Conservation (phyloP, 1,284 basidiomycete genomes). For the Heterobasidion occidentale region DNA sequence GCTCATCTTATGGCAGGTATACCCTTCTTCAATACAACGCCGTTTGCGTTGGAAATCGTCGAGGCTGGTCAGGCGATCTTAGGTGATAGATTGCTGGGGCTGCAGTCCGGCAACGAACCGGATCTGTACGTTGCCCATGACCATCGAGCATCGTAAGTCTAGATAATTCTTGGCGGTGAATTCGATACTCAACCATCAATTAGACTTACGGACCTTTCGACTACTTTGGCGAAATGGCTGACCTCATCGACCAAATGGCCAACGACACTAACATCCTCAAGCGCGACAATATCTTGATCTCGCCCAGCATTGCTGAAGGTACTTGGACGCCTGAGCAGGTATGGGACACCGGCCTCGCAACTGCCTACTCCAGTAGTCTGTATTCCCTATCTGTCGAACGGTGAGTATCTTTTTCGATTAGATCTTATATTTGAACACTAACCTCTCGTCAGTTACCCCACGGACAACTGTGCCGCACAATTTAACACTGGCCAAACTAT, state of each 20-base stretch:
- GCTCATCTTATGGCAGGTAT: slow-evolving; percentile 21
- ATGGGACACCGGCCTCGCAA: slow-evolving; percentile 52
- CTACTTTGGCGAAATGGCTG: slow-evolving; percentile 42
- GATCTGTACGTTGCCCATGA: slow-evolving; percentile 36
- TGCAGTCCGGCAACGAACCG: slow-evolving; percentile 49
- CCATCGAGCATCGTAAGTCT: slow-evolving; percentile 7
- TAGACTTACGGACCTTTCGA: slow-evolving; percentile 29
- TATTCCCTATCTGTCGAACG: slow-evolving; percentile 49
- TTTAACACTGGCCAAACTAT: slow-evolving; percentile 32
- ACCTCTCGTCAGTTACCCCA: slow-evolving; percentile 30
- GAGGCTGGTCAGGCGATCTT: slow-evolving; percentile 34
- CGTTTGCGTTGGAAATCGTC: slow-evolving; percentile 37
- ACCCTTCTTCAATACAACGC: slow-evolving; percentile 38
- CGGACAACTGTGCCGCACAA: slow-evolving; percentile 54
- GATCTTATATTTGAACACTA: background rate
- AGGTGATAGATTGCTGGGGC: slow-evolving; percentile 34
- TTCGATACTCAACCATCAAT: slow-evolving; percentile 10
- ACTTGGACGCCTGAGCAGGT: slow-evolving; percentile 45
- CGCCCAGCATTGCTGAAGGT: slow-evolving; percentile 44
- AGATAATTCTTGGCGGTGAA: slow-evolving; percentile 11
- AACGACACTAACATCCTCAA: slow-evolving; percentile 32
- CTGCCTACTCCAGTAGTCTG: slow-evolving; percentile 36
- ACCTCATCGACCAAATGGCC: slow-evolving; percentile 31
- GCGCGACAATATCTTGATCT: slow-evolving; percentile 42
- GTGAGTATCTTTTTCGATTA: slow-evolving; percentile 18